phyloP scores from a whole-genome alignment of 2,329 filamentous ascomycete species.

The Fusarium ambrosium region DNA sequence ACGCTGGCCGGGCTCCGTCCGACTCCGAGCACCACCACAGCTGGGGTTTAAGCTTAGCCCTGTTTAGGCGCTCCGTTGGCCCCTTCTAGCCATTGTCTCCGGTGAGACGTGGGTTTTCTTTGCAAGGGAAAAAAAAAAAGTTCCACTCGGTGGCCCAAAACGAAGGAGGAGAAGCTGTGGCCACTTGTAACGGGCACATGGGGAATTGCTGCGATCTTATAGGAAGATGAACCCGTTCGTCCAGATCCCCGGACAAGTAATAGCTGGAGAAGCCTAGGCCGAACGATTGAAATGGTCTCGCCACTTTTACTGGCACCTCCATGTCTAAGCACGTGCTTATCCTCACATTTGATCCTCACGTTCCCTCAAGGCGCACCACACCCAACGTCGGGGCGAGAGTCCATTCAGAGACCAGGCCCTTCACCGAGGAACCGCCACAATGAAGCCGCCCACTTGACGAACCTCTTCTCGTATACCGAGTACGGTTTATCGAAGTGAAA shows the following conservation, averaged over 20 bases:
- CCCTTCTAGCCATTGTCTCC: conserved; percentile 7
- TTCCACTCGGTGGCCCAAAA: conserved; percentile 14
- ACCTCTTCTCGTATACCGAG: conserved; percentile 2
- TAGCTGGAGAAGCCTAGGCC: neutral
- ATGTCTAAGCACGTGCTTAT: neutral
- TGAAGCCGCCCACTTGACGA: neutral
- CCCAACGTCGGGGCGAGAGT: neutral
- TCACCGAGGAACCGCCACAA: neutral
- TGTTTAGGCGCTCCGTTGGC: conserved; percentile 12
- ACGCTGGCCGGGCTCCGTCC: neutral
- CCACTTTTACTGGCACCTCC: neutral
- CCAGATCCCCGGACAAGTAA: neutral
- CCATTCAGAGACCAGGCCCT: neutral
- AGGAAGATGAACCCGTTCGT: conserved; percentile 19
- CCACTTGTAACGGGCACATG: conserved; percentile 36
- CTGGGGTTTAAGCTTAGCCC: conserved; percentile 9
- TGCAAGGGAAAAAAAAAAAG: neutral
- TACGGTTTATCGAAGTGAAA: neutral
- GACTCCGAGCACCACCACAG: neutral
- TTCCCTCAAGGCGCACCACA: neutral
- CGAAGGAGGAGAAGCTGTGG: conserved; percentile 1
- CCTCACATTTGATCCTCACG: neutral
- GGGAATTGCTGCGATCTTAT: conserved; percentile 31
- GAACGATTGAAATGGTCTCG: neutral
- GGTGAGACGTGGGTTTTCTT: neutral